phyloP scores from a whole-genome alignment of 345 rosid genomes.

The Arabidopsis suecica region DNA sequence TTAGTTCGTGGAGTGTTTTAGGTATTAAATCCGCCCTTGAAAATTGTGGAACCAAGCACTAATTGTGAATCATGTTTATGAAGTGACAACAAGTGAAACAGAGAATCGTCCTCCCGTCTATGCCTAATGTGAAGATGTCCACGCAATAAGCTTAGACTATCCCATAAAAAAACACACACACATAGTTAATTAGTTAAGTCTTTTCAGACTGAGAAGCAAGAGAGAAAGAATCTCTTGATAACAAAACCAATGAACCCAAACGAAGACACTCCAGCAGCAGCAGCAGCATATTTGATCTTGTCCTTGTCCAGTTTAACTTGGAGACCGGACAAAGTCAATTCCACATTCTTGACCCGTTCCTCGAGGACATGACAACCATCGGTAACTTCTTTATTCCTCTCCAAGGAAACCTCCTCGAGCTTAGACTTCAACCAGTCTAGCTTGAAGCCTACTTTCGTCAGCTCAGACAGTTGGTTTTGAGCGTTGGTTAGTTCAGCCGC shows the following conservation, averaged over 20 bases:
- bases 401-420: not conserved
- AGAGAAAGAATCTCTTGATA: not conserved
- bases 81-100: too few relatives aligned
- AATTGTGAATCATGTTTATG: too few relatives aligned
- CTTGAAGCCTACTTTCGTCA: not conserved
- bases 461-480: not conserved
- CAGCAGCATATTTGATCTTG: not conserved
- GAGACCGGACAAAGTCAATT: not conserved
- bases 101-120: too few relatives aligned
- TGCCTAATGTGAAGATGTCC: too few relatives aligned
- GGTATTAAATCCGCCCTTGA: not conserved
- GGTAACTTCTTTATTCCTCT: not conserved
- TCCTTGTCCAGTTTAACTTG: not conserved
- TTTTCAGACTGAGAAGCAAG: not conserved
- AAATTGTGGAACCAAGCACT: too few relatives aligned
- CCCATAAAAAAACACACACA: too few relatives aligned
- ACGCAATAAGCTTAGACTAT: too few relatives aligned
- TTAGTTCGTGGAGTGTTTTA: constrained; percentile 30
- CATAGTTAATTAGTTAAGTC: too few relatives aligned
- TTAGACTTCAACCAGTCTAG: not conserved
- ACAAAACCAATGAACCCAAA: not conserved
- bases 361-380: not conserved
- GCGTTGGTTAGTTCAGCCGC: not conserved
- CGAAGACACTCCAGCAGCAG: not conserved
- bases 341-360: not conserved